These are phyloP conservation scores for Colletotrichum higginsianum DNA, from an alignment of 2,329 filamentous ascomycete species.

Conservation along the genomic window DNA sequence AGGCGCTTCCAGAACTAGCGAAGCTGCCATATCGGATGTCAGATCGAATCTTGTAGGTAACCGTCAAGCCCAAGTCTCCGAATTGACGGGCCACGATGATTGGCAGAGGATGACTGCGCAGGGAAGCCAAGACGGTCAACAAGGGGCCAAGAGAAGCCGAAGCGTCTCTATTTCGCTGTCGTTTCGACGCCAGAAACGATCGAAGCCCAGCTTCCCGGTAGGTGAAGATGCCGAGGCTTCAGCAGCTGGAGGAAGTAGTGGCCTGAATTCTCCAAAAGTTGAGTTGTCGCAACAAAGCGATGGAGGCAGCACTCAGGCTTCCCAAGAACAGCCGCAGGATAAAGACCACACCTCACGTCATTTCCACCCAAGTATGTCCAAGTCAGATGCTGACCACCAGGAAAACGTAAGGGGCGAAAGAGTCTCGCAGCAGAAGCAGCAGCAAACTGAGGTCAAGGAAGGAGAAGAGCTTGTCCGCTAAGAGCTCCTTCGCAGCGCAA, in stretches of 20 bases:
- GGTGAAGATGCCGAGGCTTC: neutral
- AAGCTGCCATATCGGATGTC: neutral
- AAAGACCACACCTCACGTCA: constrained; percentile 10
- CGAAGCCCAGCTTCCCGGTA: constrained; percentile 2
- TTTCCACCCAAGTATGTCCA: constrained; percentile 1
- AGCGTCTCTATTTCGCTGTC: neutral
- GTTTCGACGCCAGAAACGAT: constrained; percentile 5
- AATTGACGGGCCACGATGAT: neutral
- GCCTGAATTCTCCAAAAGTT: neutral
- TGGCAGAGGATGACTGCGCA: neutral
- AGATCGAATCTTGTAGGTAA: constrained; percentile 17
- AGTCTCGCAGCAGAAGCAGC: constrained; percentile 5
- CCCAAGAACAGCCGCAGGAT: neutral
- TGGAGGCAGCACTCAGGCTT: neutral
- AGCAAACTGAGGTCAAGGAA: neutral
- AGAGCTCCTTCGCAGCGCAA: neutral
- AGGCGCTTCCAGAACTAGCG: neutral
- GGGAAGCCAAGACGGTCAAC: neutral
- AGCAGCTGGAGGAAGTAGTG: neutral
- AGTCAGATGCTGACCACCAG: neutral
- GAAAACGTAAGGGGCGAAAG: neutral
- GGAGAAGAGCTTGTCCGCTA: neutral
- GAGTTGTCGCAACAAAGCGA: neutral
- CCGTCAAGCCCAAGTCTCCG: neutral
- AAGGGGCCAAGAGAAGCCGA: neutral